These are phyloP conservation scores for Zygotorulaspora chibaensis DNA, from an alignment of 805 yeast genomes.

Conservation along the genomic window DNA sequence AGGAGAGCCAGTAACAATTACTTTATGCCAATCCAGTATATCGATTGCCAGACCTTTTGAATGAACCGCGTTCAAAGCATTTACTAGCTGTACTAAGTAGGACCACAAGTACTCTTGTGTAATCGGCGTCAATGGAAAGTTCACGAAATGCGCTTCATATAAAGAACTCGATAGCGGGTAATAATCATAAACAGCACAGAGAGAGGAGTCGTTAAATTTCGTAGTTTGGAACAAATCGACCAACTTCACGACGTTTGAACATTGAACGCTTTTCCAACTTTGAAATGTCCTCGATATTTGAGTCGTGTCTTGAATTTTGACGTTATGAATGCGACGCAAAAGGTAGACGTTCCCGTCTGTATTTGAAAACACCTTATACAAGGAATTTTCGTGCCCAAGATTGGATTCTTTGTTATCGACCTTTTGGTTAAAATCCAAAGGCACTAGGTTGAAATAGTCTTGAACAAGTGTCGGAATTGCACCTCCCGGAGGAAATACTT, in stretches of 20 bases:
- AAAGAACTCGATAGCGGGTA: conserved; percentile 74
- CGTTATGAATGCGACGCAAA: conserved; percentile 66
- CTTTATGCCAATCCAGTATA: conserved; percentile 57
- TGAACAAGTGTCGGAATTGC: conserved; percentile 71
- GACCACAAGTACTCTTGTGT: conserved; percentile 70
- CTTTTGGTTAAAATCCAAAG: conserved; percentile 54
- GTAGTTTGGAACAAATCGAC: conserved; percentile 83
- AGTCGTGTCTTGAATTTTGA: conserved; percentile 50
- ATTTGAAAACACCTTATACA: conserved; percentile 79
- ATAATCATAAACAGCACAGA: conserved; percentile 78
- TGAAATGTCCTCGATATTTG: conserved; percentile 54
- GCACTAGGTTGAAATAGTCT: conserved; percentile 78
- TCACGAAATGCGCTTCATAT: conserved; percentile 58
- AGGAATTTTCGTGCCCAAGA: conserved; percentile 55
- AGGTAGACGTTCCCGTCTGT: conserved; percentile 73
- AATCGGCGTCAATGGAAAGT: conserved; percentile 33
- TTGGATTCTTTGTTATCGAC: conserved; percentile 29
- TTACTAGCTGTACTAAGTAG: conserved; percentile 67
- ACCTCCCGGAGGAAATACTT: conserved; percentile 44
- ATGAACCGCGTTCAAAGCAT: conserved; percentile 68
- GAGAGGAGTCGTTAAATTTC: conserved; percentile 75
- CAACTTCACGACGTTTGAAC: conserved; percentile 57
- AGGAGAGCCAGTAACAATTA: conserved; percentile 63
- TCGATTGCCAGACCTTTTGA: conserved; percentile 49
- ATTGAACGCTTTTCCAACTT: conserved; percentile 55